phyloP scores from a whole-genome alignment of 2,329 filamentous ascomycete genomes.

The Aureobasidium namibiae region DNA sequence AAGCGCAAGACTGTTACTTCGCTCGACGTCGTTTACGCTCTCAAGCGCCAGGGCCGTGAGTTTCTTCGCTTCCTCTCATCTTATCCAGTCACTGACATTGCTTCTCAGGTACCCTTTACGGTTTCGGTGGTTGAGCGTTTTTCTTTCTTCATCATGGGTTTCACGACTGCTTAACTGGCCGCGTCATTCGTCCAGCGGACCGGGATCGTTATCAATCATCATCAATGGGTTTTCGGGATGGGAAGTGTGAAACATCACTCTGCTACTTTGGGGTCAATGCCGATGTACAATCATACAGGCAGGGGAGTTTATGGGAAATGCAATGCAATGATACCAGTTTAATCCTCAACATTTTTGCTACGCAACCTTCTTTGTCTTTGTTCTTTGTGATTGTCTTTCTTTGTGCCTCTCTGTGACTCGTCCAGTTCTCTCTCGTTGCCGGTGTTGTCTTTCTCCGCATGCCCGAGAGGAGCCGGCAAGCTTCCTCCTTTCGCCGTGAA shows the following conservation, averaged over 20 bases:
- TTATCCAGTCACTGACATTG: slow-evolving; percentile 17
- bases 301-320: slow-evolving; percentile 16
- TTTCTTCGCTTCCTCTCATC: slow-evolving; percentile 15
- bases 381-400: background rate
- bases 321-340: slow-evolving; percentile 17
- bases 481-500: background rate
- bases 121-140: slow-evolving; percentile 54
- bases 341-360: slow-evolving; percentile 9
- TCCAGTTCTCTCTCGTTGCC: background rate
- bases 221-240: slow-evolving; percentile 14
- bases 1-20: slow-evolving; percentile 67
- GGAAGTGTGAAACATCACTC: slow-evolving; percentile 10
- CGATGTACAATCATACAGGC: slow-evolving; percentile 17
- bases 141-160: slow-evolving; percentile 15
- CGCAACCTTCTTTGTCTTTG: background rate
- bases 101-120: slow-evolving; percentile 47
- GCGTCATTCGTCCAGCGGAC: slow-evolving; percentile 9
- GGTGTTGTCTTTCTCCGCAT: background rate
- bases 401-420: background rate
- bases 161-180: slow-evolving; percentile 12
- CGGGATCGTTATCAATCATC: slow-evolving; percentile 13
- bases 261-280: slow-evolving; percentile 12
- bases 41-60: slow-evolving; percentile 53
- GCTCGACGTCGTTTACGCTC: slow-evolving; percentile 55
- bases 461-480: background rate